Evolutionary conservation across 2,329 filamentous ascomycete species (phyloP).

Genomic region (Ustulina deusta): DNA sequence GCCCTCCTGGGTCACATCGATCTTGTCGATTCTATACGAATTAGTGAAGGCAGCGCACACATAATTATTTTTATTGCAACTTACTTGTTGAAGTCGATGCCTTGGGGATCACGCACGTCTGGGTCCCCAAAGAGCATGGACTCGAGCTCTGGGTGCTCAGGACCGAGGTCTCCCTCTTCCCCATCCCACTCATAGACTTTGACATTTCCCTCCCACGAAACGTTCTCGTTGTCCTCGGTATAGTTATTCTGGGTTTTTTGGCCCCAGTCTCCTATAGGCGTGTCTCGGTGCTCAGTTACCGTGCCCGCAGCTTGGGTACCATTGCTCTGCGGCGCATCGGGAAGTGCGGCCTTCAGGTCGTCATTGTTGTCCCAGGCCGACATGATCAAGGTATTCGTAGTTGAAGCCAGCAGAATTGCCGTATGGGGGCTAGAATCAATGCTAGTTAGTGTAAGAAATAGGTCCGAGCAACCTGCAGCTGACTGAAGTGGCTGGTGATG

Average conservation of each 20-base stretch:
- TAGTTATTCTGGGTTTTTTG: constrained; percentile 63
- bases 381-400: constrained; percentile 42
- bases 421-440: not conserved
- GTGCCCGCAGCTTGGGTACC: constrained; percentile 23
- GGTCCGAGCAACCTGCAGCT: not conserved
- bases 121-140: constrained; percentile 76
- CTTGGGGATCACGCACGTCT: constrained; percentile 67
- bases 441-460: not conserved
- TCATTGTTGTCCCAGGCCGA: constrained; percentile 41
- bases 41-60: constrained; percentile 24
- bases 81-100: constrained; percentile 56
- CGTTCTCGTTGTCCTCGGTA: constrained; percentile 48
- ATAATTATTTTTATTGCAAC: not conserved
- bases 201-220: constrained; percentile 67
- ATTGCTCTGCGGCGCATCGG: constrained; percentile 37
- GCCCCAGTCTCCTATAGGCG: constrained; percentile 58
- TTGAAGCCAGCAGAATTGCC: not conserved
- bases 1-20: constrained; percentile 70
- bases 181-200: constrained; percentile 85
- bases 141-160: constrained; percentile 77
- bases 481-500: not conserved
- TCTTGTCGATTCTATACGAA: constrained; percentile 62
- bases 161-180: constrained; percentile 87
- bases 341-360: constrained; percentile 52
- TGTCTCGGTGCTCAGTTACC: constrained; percentile 21